Evolutionary conservation across 2,329 filamentous ascomycete genomes (phyloP), one percentile per base, ranked within the genome.

Genomic region (Xylariaceae sp.): DNA sequence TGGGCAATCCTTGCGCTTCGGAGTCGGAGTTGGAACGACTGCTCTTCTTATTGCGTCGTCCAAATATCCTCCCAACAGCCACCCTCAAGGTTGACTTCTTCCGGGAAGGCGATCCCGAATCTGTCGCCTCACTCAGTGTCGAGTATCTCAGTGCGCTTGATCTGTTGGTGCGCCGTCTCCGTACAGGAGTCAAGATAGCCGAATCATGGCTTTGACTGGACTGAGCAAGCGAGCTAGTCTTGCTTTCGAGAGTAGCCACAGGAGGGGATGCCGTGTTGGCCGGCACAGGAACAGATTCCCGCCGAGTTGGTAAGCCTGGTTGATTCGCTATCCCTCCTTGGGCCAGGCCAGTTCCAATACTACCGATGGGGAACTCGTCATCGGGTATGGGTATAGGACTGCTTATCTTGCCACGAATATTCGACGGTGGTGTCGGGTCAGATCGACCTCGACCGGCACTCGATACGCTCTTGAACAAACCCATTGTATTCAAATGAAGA

Each of bases 341-440:
- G 17, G 61, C 59, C 27, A 64, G 61, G 19, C 55, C 55, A 5
- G 65, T 53, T 8, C 62, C 67, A 2, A 67, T 66, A 19, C 65
- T 66, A 35, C 69, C 63, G 33, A 73, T 71, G 9, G 73, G 68
- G 48, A 77, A 74, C 41, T 77, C 74, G 44, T 77, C 67, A 46
- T 72, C 73, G 50, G 70, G 71, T 15, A 81, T 71, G 2, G 76
- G 76, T 33, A 81, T 81, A 11, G 78, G 78, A 5, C 67, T 69
- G 19, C 76, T 81, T 45, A 81, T 81, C 48, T 70, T 74, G 44
- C 76, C 76, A 27, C 77, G 71, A 44, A 81, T 72, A 16, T 71
- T 70, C 39, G 60, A 58, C 24, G 48, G 46, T 17, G 49, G 49
- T 24, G 21, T 24, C 23, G 66, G 61, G 40, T 59, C 60, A 27